Evolutionary conservation across 768 basidiomycete species (phyloP).

Genomic region (Suillus cothurnatus): DNA sequence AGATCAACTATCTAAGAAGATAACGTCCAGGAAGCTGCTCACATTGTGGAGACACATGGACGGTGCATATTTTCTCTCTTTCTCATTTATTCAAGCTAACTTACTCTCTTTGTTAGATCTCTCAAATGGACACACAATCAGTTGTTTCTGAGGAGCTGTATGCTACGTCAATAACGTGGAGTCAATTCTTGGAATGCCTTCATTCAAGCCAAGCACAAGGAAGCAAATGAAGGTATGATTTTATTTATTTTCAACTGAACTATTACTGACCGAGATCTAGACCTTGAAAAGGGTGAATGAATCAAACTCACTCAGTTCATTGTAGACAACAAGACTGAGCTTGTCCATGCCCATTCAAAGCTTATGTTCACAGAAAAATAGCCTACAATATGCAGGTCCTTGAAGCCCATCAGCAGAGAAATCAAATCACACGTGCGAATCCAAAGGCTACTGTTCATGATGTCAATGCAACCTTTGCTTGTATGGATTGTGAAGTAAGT

Average conservation of each 20-base stretch:
- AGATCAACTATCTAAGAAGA: no score
- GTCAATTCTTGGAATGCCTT: not conserved
- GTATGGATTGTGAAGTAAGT: slow-evolving; percentile 3
- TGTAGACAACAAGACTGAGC: not conserved
- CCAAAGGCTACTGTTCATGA: not conserved
- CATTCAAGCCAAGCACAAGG: not conserved
- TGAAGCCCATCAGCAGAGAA: not conserved
- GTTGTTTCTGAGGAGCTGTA: not conserved
- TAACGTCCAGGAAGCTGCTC: not conserved
- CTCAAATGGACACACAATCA: not conserved
- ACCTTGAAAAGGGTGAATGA: not conserved
- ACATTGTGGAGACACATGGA: not conserved
- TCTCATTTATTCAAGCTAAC: not conserved
- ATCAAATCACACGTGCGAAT: not conserved
- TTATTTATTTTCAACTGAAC: not conserved
- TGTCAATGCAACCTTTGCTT: slow-evolving; percentile 3
- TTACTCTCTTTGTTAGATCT: not conserved
- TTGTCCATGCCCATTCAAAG: not conserved
- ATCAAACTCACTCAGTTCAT: not conserved
- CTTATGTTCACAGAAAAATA: not conserved
- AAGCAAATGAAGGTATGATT: not conserved
- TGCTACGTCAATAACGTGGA: not conserved
- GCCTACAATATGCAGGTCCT: not conserved
- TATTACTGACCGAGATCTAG: not conserved
- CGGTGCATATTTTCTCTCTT: not conserved